Evolutionary conservation across 768 basidiomycete species (phyloP).

Genomic region (Chalciporus sphaerocephalus): DNA sequence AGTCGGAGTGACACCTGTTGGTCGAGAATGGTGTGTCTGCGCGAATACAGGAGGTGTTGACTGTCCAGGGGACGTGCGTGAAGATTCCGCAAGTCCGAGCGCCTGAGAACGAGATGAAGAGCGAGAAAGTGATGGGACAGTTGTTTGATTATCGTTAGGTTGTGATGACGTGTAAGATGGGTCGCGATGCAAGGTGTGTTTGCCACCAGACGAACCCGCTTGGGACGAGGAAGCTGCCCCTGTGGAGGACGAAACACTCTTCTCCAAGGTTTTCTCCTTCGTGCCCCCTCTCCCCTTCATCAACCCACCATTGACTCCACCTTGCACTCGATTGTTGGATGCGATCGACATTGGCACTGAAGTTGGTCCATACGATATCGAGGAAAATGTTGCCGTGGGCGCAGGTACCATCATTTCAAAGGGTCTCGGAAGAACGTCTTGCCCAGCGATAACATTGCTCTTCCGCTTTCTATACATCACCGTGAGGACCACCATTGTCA

Average conservation of each 20-base stretch:
- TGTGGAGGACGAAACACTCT: not conserved
- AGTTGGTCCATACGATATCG: not conserved
- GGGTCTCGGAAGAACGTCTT: constrained; percentile 27
- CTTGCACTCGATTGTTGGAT: constrained; percentile 1
- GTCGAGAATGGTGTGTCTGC: not conserved
- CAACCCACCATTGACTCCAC: not conserved
- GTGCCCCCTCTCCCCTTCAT: not conserved
- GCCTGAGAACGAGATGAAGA: constrained; percentile 1
- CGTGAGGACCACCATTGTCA: constrained; percentile 12
- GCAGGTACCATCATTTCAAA: constrained; percentile 15
- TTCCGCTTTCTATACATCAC: constrained; percentile 17
- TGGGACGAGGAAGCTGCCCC: not conserved
- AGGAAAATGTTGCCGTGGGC: not conserved
- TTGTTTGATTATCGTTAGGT: not conserved
- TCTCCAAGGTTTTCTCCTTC: not conserved
- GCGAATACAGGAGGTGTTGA: constrained; percentile 1
- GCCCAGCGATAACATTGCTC: constrained; percentile 11
- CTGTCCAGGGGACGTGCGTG: not conserved
- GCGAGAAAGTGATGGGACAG: not conserved
- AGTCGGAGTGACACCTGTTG: not conserved
- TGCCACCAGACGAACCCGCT: not conserved
- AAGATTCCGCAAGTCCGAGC: not conserved
- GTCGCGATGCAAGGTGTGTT: not conserved
- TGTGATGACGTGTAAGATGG: constrained; percentile 3
- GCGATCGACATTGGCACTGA: constrained; percentile 1